These are phyloP conservation scores for Aspergillus sp. DNA, from an alignment of 2,329 filamentous ascomycete species.

Conservation along the genomic window DNA sequence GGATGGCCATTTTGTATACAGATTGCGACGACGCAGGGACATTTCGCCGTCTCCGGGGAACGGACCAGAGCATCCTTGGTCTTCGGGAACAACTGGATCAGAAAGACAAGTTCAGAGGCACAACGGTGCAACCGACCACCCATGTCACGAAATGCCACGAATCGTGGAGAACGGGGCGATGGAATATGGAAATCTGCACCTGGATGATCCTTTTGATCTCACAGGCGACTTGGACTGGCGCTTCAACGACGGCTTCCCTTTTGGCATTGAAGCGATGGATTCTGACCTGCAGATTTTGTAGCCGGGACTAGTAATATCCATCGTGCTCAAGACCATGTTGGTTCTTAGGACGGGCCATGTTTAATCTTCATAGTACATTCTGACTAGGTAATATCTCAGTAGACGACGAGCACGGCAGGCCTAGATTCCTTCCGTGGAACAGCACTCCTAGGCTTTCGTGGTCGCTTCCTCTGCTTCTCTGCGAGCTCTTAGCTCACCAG, in stretches of 20 bases:
- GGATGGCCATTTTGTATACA: background rate
- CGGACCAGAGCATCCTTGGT: background rate
- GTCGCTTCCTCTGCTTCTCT: too few species aligned
- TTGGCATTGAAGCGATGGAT: constrained; percentile 2
- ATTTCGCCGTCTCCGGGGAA: background rate
- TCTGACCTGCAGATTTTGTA: constrained; percentile 2
- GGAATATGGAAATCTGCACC: background rate
- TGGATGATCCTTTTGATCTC: constrained; percentile 3
- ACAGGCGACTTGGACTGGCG: constrained; percentile 5
- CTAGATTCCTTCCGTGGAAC: too few species aligned
- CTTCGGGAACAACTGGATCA: background rate
- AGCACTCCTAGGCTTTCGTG: too few species aligned
- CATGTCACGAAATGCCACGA: too few species aligned
- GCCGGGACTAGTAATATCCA: background rate
- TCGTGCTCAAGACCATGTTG: background rate
- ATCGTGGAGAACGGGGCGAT: background rate
- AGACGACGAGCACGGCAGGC: too few species aligned
- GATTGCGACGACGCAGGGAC: background rate
- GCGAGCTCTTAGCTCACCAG: too few species aligned
- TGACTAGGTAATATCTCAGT: too few species aligned
- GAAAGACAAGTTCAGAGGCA: background rate
- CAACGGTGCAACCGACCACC: too few species aligned
- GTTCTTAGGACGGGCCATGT: background rate
- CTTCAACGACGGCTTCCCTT: constrained; percentile 3
- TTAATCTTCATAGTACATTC: too few species aligned